Evolutionary conservation across 495 filamentous ascomycete species (phyloP).

Genomic region (Parachaetomium inaequale): DNA sequence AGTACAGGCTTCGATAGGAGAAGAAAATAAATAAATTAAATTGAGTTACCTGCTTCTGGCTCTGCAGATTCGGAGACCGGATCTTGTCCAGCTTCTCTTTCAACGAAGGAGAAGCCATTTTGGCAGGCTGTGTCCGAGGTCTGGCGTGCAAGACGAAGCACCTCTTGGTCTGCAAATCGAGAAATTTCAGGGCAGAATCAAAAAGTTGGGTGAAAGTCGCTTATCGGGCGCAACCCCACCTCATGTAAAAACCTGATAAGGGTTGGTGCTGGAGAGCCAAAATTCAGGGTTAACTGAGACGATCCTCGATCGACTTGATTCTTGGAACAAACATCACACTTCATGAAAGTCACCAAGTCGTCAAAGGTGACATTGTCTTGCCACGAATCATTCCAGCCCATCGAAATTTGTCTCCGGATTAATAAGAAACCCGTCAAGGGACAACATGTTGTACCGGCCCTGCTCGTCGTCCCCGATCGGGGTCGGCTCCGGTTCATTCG

Average conservation of each 20-base stretch:
- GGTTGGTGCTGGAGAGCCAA: neutral
- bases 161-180: conserved; percentile 21
- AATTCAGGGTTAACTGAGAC: conserved; percentile 1
- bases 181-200: conserved; percentile 25
- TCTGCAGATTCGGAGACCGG: conserved; percentile 91
- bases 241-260: neutral
- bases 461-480: conserved; percentile 40
- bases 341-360: neutral
- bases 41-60: conserved; percentile 74
- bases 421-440: conserved; percentile 39
- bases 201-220: conserved; percentile 35
- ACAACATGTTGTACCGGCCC: conserved; percentile 40
- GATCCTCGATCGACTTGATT: neutral
- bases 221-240: conserved; percentile 15
- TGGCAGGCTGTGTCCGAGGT: conserved; percentile 24
- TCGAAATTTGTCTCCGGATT: conserved; percentile 27
- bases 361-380: no score
- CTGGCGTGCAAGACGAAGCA: conserved; percentile 23
- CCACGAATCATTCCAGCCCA: no score
- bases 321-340: neutral
- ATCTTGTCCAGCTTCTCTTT: conserved; percentile 93
- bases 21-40: neutral
- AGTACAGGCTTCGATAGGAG: neutral
- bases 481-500: conserved; percentile 33
- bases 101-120: conserved; percentile 61